Conservation (phyloP, 106 monocot species). For the Platanthera zijinensis region DNA sequence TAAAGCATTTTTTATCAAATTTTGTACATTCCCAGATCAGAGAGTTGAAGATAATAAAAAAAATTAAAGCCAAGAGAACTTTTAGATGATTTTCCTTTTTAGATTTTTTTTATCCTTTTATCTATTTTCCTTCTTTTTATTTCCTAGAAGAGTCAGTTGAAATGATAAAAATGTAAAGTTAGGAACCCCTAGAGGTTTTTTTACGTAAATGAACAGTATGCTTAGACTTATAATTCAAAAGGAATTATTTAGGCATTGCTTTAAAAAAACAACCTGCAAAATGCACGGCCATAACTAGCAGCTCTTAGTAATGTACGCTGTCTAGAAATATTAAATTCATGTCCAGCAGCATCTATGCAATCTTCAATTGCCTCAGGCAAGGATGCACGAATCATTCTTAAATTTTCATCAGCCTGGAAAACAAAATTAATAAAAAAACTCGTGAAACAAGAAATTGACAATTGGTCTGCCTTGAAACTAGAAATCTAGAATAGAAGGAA, state of each 20-base stretch:
- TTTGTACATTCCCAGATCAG: not conserved
- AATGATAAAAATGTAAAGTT: not conserved
- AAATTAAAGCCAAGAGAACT: not conserved
- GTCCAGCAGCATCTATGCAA: constrained; percentile 97
- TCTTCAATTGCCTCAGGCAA: constrained; percentile 81
- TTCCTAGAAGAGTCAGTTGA: not conserved
- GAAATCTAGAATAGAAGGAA: not conserved
- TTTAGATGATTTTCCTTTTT: not conserved
- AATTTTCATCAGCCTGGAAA: constrained; percentile 91
- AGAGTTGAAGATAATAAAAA: not conserved
- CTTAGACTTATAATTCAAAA: not conserved
- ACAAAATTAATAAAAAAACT: not conserved
- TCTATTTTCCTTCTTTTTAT: not conserved
- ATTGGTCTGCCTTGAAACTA: not conserved
- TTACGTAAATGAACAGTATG: not conserved
- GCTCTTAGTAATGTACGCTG: constrained; percentile 83
- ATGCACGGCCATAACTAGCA: constrained; percentile 95
- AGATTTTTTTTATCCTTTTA: not conserved
- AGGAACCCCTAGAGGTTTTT: not conserved
- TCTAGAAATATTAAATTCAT: constrained; percentile 90
- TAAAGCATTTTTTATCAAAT: not conserved
- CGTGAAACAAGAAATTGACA: not conserved
- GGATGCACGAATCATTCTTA: constrained; percentile 59
- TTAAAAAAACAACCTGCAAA: constrained; percentile 66
- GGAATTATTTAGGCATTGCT: not conserved